Evolutionary conservation across 225 moss, liverwort and hornwort species (phyloP).

Genomic region (Thuidium tamariscinum): DNA sequence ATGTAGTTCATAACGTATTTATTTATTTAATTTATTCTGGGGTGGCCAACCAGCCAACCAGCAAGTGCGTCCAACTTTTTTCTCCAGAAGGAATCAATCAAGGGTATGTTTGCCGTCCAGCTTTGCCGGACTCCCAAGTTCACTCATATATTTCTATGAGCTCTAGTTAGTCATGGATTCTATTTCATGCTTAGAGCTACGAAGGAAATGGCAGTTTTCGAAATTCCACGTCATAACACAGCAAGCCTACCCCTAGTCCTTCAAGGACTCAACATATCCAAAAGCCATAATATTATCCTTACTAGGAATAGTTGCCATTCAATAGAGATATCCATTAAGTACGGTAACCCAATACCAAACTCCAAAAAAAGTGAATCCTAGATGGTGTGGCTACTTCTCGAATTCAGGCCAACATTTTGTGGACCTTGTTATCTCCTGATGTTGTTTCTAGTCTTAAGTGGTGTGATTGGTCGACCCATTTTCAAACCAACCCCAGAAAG

Average conservation of each 20-base stretch:
- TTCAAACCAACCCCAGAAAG: no score
- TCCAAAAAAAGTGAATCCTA: neutral
- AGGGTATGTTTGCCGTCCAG: neutral
- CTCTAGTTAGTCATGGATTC: neutral
- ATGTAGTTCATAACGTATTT: neutral
- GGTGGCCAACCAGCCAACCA: neutral
- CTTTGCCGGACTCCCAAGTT: neutral
- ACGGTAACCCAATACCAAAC: neutral
- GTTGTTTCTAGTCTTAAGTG: neutral
- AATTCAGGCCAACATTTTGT: neutral
- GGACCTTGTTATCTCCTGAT: neutral
- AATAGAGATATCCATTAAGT: neutral
- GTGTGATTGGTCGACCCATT: neutral
- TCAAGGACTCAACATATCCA: neutral
- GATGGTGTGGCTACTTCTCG: no score
- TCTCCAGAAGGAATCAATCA: neutral
- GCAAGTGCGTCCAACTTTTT: neutral
- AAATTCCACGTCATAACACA: neutral
- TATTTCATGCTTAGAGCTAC: neutral
- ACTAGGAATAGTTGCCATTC: neutral
- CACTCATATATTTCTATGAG: neutral
- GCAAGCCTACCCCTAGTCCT: neutral
- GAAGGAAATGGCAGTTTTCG: no score
- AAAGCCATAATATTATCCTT: fast-evolving
- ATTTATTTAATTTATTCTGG: neutral